Evolutionary conservation across 306 rosid genomes (phyloP).

Genomic region (Ammopiptanthus mongolicus): DNA sequence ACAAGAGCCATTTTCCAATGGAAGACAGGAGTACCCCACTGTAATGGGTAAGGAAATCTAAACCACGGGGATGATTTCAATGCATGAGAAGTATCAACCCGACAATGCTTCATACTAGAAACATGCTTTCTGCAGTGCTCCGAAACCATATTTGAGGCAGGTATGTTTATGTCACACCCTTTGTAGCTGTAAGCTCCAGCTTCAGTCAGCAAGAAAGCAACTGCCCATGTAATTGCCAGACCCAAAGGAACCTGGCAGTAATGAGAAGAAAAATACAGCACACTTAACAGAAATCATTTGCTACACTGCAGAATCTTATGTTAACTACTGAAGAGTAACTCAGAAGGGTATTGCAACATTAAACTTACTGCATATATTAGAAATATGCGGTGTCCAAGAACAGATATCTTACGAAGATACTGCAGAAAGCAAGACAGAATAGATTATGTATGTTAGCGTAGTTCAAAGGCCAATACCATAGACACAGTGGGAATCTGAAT

Average conservation of each 20-base stretch:
- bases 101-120: slow-evolving; percentile 90
- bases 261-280: slow-evolving; percentile 23
- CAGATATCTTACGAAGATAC: slow-evolving; percentile 93
- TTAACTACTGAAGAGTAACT: background rate
- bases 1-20: slow-evolving; percentile 93
- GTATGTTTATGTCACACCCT: slow-evolving; percentile 90
- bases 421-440: slow-evolving; percentile 33
- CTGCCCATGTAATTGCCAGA: slow-evolving; percentile 92
- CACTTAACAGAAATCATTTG: slow-evolving; percentile 11
- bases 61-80: slow-evolving; percentile 86
- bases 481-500: background rate
- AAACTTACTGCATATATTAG: slow-evolving; percentile 87
- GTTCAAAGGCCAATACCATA: background rate
- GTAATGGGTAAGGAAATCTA: slow-evolving; percentile 96
- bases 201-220: slow-evolving; percentile 89
- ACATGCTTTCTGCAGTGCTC: slow-evolving; percentile 88
- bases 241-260: slow-evolving; percentile 89
- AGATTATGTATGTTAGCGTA: slow-evolving; percentile 1
- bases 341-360: background rate
- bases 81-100: slow-evolving; percentile 87
- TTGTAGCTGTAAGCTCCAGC: slow-evolving; percentile 77
- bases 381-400: slow-evolving; percentile 92
- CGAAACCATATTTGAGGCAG: slow-evolving; percentile 80
- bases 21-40: slow-evolving; percentile 99
- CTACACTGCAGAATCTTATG: slow-evolving; percentile 2